phyloP scores from a whole-genome alignment of 495 filamentous ascomycete genomes.

The Penicillium dipodomyicola region DNA sequence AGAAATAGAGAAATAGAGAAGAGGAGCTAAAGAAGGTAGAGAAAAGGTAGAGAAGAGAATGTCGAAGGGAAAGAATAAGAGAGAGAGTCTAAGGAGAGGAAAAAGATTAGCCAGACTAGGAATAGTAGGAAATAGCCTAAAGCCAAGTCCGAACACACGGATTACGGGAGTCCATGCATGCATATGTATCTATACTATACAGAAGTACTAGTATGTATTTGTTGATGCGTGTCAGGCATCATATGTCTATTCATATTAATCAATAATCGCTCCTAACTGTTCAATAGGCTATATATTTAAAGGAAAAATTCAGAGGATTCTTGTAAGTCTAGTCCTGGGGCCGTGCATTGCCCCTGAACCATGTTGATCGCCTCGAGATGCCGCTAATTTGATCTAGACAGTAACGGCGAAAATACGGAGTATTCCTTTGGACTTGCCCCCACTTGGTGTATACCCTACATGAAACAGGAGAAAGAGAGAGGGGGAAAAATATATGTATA shows the following conservation, averaged over 20 bases:
- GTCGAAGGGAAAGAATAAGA: background rate
- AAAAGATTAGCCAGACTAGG: background rate
- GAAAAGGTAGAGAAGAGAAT: background rate
- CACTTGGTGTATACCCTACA: slow-evolving; percentile 9
- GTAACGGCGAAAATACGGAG: background rate
- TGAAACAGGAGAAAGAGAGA: too few species aligned
- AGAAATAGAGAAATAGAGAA: background rate
- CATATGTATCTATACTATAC: background rate
- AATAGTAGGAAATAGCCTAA: slow-evolving; percentile 1
- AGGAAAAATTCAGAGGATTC: background rate
- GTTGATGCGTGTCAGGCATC: background rate
- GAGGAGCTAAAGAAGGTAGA: background rate
- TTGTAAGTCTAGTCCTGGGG: background rate
- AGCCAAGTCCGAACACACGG: background rate
- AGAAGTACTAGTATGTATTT: background rate
- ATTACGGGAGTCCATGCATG: background rate
- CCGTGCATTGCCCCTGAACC: slow-evolving; percentile 13
- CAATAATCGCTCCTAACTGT: slow-evolving; percentile 2
- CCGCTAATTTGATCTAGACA: slow-evolving; percentile 7
- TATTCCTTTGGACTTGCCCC: background rate
- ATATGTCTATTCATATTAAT: background rate
- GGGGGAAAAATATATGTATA: too few species aligned
- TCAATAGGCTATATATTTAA: background rate
- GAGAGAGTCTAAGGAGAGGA: slow-evolving; percentile 2
- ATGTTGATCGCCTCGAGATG: slow-evolving; percentile 11